Base-by-base conservation (phyloP, 2,329 filamentous ascomycete genomes). In the Monilinia fructigena region DNA sequence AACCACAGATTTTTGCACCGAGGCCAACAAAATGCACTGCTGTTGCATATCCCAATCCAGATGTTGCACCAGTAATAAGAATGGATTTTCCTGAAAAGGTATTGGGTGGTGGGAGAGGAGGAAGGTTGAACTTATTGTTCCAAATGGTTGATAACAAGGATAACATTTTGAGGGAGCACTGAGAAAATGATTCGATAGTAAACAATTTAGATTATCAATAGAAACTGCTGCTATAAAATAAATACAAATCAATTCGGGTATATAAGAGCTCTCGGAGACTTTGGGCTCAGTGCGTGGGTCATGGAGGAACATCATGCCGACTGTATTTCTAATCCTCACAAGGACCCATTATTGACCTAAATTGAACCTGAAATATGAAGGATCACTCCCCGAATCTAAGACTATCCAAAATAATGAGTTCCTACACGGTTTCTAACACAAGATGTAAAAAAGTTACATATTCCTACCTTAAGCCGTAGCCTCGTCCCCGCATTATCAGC, bases 1-100 rank as follows among this genome's bases (percentile, higher is more conserved):
- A 48, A 79, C 77, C 28, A 81, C 75, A 52, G 75, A 74, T 1
- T 74, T 74, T 55, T n/a, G 79, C 80, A 23, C 77, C 76, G 3
- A 81, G 77, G 31, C 76, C 76, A 63, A 79, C 70, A 63, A 79
- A 78, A 68, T 81, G 77, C 1, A 75, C 71, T 3, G 79, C 79
- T 11, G 78, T 73, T 42, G 77, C 79, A 26, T 79, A 74, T 11
- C 80, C 79, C 0, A 82, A 73, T 18, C 80, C 80, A 31, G 73
- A 71, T 16, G 78, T 80, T 11, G 74, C 77, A 23, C 80, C 80
- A 1, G 79, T 81, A 48, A 82, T 74, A 47, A 82, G 71, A 59
- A 78, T 71, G 6, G 71, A 71, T 68, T 78, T 72, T n/a, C 68
- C 70, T 47, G 68, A 63, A 69, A 74, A 74, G 50, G 70, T 67